Base-by-base conservation (phyloP, 202 grass and related monocot genomes). In the Elaeis oleifera region DNA sequence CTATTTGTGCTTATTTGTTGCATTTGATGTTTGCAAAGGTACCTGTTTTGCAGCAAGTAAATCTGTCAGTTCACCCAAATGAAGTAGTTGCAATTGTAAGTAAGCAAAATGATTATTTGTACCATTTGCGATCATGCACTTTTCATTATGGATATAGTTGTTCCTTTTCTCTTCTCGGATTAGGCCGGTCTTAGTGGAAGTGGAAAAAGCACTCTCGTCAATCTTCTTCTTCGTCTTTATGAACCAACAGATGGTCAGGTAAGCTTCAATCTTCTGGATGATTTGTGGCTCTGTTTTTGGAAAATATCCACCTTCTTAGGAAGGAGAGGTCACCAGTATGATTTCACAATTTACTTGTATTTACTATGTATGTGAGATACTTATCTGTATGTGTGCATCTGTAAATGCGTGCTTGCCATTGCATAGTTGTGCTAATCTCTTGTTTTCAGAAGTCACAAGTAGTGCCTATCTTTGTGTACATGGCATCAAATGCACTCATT, bases 11-110 rank as follows among this genome's bases (percentile, higher is more conserved):
- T 68, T 54, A 54, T 54, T 31, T 5, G 14, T 26, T 66, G 53
- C 1, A 18, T 76, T 65, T 71, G 49, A 23, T 78, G 60, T 75
- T 54, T 64, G 17, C 62, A 65, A 77, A 97, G 94, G 88, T 80
- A 50, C 67, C 88, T 48, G 76, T 97, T 76, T 61, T 97, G 79
- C 76, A 51, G 74, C 63, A 67, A 56, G 57, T 97, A 65, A 77
- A 83, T 84, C 61, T 97, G 59, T 77, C 80, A 14, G 60, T 97
- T 26, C 72, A 82, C 71, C 85, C 88, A 67, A 89, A 76, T 59
- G 94, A 97, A 97, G 82, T 92, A 64, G 82, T 92, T 74, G 94
- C 94, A 51, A 77, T 97, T 72, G 94, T 97, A 92, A 84, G 88
- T 81, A 60, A 71, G 75, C 14, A 3, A 8, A 21, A 77, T 50